A percentile compares a stretch with the other conserved stretches of the same genome.
Conservation (phyloP, 352 stramenopile genomes). For the Phytophthora meadii region DNA sequence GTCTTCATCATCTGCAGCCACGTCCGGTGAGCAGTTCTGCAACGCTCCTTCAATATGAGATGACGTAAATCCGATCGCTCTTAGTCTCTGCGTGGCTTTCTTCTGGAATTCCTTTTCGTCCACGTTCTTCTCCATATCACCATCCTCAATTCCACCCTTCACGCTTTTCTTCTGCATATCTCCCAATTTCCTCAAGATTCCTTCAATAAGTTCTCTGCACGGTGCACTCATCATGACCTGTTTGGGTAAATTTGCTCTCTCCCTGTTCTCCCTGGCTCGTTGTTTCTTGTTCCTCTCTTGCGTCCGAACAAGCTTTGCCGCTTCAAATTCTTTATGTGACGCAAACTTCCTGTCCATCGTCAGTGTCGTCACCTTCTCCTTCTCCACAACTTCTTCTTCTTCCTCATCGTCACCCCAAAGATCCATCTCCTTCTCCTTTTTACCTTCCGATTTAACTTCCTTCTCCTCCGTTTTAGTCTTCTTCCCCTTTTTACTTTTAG, state of each 20-base stretch:
- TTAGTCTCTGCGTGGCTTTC: conserved; percentile 43
- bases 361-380: conserved; percentile 41
- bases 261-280: conserved; percentile 90
- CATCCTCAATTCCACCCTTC: not conserved
- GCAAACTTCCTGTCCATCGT: conserved; percentile 82
- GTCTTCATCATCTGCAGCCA: conserved; percentile 20
- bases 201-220: conserved; percentile 90
- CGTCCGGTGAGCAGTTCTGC: conserved; percentile 18
- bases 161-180: conserved; percentile 22
- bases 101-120: conserved; percentile 24
- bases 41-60: conserved; percentile 64
- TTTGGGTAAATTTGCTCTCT: conserved; percentile 90
- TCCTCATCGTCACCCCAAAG: conserved; percentile 34
- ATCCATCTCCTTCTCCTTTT: conserved; percentile 40
- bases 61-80: conserved; percentile 61
- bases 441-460: conserved; percentile 11
- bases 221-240: conserved; percentile 92
- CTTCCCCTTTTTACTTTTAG: conserved; percentile 16
- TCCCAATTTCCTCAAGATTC: conserved; percentile 66
- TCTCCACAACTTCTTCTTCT: conserved; percentile 12
- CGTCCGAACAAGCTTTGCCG: conserved; percentile 52
- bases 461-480: conserved; percentile 14
- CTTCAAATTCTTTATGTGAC: conserved; percentile 74
- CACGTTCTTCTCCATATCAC: conserved; percentile 13
- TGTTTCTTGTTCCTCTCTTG: conserved; percentile 81